Conservation (phyloP, 2,329 filamentous ascomycete genomes). For the Hymenoscyphus salicellus region DNA sequence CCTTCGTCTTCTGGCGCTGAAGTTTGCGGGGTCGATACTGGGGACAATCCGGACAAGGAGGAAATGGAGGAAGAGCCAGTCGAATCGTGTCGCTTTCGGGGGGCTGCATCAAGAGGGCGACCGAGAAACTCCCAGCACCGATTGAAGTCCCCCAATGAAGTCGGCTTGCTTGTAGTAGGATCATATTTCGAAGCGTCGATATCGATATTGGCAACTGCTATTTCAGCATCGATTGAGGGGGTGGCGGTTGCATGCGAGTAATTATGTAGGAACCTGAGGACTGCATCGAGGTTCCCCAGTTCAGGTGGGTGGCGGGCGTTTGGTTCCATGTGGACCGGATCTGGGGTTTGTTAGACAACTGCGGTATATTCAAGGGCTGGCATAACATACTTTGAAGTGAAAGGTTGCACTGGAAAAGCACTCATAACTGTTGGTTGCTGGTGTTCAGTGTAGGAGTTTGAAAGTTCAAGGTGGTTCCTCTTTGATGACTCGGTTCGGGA, state of each 20-base stretch:
- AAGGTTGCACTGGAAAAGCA: slow-evolving; percentile 4
- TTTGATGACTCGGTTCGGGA: background rate
- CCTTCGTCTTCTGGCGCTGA: slow-evolving; percentile 18
- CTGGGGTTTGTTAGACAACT: background rate
- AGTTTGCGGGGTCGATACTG: slow-evolving; percentile 16
- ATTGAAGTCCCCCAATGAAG: slow-evolving; percentile 27
- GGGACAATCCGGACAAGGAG: background rate
- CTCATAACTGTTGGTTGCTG: background rate
- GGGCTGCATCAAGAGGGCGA: slow-evolving; percentile 13
- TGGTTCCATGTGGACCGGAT: slow-evolving; percentile 3
- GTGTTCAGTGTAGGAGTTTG: background rate
- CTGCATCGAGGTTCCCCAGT: background rate
- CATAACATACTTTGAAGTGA: background rate
- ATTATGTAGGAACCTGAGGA: background rate
- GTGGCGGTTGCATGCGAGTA: background rate
- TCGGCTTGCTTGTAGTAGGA: slow-evolving; percentile 14
- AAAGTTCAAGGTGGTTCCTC: background rate
- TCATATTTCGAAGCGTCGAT: slow-evolving; percentile 16
- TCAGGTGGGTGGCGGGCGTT: background rate
- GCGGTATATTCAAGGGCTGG: background rate
- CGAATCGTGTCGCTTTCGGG: slow-evolving; percentile 9
- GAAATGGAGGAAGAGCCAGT: slow-evolving; percentile 12
- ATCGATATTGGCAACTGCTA: background rate
- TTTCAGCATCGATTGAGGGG: background rate
- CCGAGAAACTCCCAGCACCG: slow-evolving; percentile 23